phyloP scores from a whole-genome alignment of 192 early-diverging fungal species.

The Linnemannia zychae region DNA sequence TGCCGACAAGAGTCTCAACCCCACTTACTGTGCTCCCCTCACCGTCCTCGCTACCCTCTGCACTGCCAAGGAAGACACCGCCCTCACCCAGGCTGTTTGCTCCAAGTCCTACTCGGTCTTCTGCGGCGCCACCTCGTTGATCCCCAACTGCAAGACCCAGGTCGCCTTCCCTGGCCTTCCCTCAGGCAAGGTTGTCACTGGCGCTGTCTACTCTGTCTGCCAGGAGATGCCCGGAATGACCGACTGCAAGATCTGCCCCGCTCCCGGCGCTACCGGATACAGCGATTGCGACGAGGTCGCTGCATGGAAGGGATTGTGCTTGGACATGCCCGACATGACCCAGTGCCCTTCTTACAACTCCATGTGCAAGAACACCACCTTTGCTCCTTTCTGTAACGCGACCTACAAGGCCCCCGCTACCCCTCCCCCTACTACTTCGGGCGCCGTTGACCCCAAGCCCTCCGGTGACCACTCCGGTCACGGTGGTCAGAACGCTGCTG shows the following conservation, averaged over 20 bases:
- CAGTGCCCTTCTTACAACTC: constrained; percentile 48
- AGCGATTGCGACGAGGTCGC: constrained; percentile 49
- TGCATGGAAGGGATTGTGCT: constrained; percentile 48
- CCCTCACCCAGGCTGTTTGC: constrained; percentile 30
- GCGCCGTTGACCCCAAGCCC: constrained; percentile 8
- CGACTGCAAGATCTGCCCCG: constrained; percentile 55
- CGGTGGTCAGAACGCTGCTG: constrained; percentile 16
- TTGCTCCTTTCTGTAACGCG: constrained; percentile 43
- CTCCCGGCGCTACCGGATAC: constrained; percentile 49
- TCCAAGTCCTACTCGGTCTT: constrained; percentile 40
- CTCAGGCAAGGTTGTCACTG: constrained; percentile 47
- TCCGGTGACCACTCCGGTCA: constrained; percentile 24
- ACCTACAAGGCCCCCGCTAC: constrained; percentile 21
- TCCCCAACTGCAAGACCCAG: constrained; percentile 48
- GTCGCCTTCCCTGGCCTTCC: constrained; percentile 45
- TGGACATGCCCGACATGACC: constrained; percentile 53
- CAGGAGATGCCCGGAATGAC: constrained; percentile 48
- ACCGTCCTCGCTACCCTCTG: constrained; percentile 47
- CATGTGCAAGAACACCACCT: constrained; percentile 45
- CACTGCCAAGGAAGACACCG: constrained; percentile 34
- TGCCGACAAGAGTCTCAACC: constrained; percentile 25
- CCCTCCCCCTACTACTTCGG: constrained; percentile 8
- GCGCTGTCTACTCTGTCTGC: constrained; percentile 49
- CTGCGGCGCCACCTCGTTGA: constrained; percentile 33
- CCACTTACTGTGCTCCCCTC: constrained; percentile 40